Evolutionary conservation across 2,329 filamentous ascomycete genomes (phyloP).

Genomic region (Immersiporthe knoxdaviesiana): DNA sequence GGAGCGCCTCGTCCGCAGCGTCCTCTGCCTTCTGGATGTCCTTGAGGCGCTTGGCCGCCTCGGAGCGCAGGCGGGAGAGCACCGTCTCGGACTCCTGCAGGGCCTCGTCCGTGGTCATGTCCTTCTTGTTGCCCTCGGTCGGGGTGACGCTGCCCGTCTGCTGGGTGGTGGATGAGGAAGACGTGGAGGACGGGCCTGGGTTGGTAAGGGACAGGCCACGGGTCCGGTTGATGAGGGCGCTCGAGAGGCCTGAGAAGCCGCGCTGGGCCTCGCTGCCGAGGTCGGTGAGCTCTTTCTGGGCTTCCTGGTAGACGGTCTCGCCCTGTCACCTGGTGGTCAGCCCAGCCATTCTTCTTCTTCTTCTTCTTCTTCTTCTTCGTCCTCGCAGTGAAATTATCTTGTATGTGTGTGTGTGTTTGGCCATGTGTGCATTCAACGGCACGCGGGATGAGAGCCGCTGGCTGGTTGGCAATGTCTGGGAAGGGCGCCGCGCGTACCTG

Average conservation of each 20-base stretch:
- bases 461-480: no score
- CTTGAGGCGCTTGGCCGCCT: conserved; percentile 82
- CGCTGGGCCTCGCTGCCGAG: conserved; percentile 82
- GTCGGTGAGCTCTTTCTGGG: conserved; percentile 79
- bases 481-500: conserved; percentile 62
- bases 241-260: conserved; percentile 72
- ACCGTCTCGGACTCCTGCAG: conserved; percentile 62
- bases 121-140: conserved; percentile 41
- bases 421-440: not conserved
- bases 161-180: conserved; percentile 36
- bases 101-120: conserved; percentile 47
- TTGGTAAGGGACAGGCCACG: conserved; percentile 69
- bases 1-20: conserved; percentile 90
- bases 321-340: conserved; percentile 53
- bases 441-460: not conserved
- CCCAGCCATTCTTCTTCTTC: not conserved
- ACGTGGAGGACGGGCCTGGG: conserved; percentile 34
- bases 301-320: conserved; percentile 81
- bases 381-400: not conserved
- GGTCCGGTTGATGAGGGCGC: conserved; percentile 72
- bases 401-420: not conserved
- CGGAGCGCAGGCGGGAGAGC: conserved; percentile 73
- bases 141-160: conserved; percentile 49
- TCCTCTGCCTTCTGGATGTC: conserved; percentile 93
- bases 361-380: no score